Conservation (phyloP, 1,139 yeast genomes). For the Nakaseomyces kungkrabaensis region DNA sequence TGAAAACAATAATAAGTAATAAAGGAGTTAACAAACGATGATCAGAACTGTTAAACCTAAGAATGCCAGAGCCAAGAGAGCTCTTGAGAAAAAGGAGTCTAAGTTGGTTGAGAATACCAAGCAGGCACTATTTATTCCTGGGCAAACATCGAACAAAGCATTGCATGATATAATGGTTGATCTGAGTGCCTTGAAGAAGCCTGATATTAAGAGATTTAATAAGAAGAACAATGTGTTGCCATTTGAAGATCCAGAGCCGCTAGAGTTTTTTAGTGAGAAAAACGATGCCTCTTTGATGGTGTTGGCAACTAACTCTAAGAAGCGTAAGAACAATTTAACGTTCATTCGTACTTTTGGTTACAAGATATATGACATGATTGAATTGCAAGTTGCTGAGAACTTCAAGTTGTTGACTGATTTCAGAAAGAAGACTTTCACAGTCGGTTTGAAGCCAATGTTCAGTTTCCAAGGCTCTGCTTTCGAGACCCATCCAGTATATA, state of each 20-base stretch:
- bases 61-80: constrained; percentile 94
- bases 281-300: constrained; percentile 84
- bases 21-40: constrained; percentile 31
- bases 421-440: constrained; percentile 65
- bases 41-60: constrained; percentile 76
- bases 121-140: constrained; percentile 85
- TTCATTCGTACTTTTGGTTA: constrained; percentile 84
- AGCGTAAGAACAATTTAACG: constrained; percentile 85
- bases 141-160: constrained; percentile 67
- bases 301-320: constrained; percentile 74
- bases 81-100: constrained; percentile 78
- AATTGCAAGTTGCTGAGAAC: constrained; percentile 62
- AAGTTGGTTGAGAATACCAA: constrained; percentile 85
- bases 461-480: constrained; percentile 87
- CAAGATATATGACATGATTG: constrained; percentile 89
- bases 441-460: constrained; percentile 93
- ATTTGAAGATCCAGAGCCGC: constrained; percentile 77
- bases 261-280: constrained; percentile 91
- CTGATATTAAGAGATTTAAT: constrained; percentile 74
- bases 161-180: constrained; percentile 88
- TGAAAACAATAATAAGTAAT: no score
- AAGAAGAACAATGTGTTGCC: constrained; percentile 87
- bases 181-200: constrained; percentile 83
- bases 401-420: constrained; percentile 71
- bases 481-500: constrained; percentile 78